Evolutionary conservation across 2,329 filamentous ascomycete species (phyloP).

Genomic region (Penicillium sclerotiorum): DNA sequence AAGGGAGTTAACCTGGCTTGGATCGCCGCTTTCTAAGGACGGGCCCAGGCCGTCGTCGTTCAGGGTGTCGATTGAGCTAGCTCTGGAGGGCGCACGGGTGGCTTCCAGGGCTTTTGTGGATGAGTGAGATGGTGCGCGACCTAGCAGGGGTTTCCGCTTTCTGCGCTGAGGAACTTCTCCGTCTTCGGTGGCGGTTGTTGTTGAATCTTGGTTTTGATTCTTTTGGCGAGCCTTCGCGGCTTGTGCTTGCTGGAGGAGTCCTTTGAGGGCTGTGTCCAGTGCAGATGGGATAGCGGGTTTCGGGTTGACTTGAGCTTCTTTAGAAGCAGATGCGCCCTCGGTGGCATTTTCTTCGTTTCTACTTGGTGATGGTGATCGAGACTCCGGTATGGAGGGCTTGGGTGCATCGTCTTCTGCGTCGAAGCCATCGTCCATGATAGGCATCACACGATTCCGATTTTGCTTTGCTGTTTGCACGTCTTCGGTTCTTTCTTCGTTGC

Average conservation of each 20-base stretch:
- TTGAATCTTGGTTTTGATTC: conserved; percentile 24
- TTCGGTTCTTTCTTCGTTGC: conserved; percentile 1
- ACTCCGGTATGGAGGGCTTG: conserved; percentile 24
- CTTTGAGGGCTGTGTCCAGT: conserved; percentile 43
- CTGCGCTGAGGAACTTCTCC: conserved; percentile 27
- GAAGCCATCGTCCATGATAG: conserved; percentile 21
- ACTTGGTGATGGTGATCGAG: conserved; percentile 27
- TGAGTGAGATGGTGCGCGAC: conserved; percentile 45
- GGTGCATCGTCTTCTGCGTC: conserved; percentile 19
- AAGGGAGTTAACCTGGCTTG: conserved; percentile 24
- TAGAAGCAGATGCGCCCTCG: conserved; percentile 14
- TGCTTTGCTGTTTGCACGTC: conserved; percentile 5
- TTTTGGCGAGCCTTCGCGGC: conserved; percentile 34
- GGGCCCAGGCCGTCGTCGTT: conserved; percentile 48
- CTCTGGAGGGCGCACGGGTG: conserved; percentile 40
- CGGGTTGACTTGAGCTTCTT: conserved; percentile 17
- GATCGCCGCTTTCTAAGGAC: conserved; percentile 33
- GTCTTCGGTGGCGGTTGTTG: conserved; percentile 21
- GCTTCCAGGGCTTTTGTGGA: conserved; percentile 32
- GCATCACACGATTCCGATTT: conserved; percentile 10
- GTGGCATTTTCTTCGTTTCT: conserved; percentile 10
- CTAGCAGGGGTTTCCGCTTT: conserved; percentile 42
- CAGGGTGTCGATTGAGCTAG: conserved; percentile 54
- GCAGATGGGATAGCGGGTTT: conserved; percentile 28
- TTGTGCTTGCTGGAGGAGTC: conserved; percentile 45